Evolutionary conservation across 139 green algal genomes (phyloP), one percentile per base, ranked within the genome.

Genomic region (Cymbomonas tetramitiformis): DNA sequence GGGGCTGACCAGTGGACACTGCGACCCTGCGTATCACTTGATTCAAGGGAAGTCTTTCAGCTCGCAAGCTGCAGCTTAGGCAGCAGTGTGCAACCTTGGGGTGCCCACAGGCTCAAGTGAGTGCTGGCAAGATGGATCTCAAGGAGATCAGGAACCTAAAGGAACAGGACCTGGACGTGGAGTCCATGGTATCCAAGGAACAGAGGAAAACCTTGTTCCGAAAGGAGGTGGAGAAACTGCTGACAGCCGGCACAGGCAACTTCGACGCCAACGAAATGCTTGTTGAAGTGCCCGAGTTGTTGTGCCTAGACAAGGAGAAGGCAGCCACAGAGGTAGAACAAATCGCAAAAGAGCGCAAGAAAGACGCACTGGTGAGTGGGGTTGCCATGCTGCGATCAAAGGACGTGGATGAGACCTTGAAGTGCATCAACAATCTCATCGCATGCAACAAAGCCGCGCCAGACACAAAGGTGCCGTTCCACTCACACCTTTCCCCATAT

Each of bases 141-240:
- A 48, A 80, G 25, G 72, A 76, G 51, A 43, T 85, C 48, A 68
- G 46, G 19, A 66, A 81, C 52, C 38, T 86, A 65, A 69, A 73
- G 47, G 79, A 84, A 39, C 54, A 56, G 21, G 86, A 82, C 23
- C 71, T 85, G 46, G 79, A 81, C 43, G 51, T 92, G 19, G 70
- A 76, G 21, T 70, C 51, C 41, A 48, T 85, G 38, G 58, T 90
- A 44, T 72, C 76, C 28, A 70, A 78, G 56, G 77, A 83, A 30
- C 79, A 81, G 56, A 71, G 86, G n/a, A 58, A 74, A 33, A 69
- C 82, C 32, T 38, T 96, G 62, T 94, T 83, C 69, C 67, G 75
- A 18, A 69, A 75, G 40, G 81, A 93, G 55, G 65, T 95, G 19
- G 56, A 86, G 55, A 62, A 57, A 40, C 44, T 49, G 38, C 48